Evolutionary conservation across 352 stramenopile species (phyloP).

Genomic region (Pilasporangium apinafurcum): DNA sequence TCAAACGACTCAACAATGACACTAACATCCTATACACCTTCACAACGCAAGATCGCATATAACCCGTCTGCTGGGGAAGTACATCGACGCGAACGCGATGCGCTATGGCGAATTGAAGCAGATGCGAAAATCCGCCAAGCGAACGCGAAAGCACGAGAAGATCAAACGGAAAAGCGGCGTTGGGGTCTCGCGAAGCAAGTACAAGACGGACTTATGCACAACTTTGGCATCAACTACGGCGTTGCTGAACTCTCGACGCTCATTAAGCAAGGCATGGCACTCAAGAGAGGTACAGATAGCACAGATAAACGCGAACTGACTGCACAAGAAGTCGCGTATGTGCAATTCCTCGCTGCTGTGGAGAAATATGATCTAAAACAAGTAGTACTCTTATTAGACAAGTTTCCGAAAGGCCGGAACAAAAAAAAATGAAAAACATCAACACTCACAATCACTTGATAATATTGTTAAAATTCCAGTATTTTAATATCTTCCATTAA

Average conservation of each 20-base stretch:
- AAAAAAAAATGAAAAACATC: conserved; percentile 7
- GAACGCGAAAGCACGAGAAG: conserved; percentile 42
- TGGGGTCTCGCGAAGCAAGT: conserved; percentile 72
- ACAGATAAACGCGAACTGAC: conserved; percentile 38
- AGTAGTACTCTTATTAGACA: conserved; percentile 50
- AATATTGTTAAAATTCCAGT: neutral
- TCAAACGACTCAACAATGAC: neutral
- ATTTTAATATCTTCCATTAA: conserved; percentile 35
- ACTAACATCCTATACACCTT: neutral
- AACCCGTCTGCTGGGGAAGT: conserved; percentile 62
- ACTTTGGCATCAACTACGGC: conserved; percentile 66
- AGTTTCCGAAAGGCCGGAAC: conserved; percentile 56
- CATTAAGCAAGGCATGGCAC: conserved; percentile 42
- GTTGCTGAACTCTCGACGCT: conserved; percentile 56
- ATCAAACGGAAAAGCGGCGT: conserved; percentile 61
- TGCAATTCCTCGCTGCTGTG: conserved; percentile 55
- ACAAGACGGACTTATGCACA: conserved; percentile 63
- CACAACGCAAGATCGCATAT: conserved; percentile 33
- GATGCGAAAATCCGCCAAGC: conserved; percentile 28
- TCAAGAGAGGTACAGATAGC: no score
- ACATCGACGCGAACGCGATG: conserved; percentile 42
- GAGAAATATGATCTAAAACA: conserved; percentile 81
- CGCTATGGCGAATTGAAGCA: conserved; percentile 37
- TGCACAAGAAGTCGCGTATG: conserved; percentile 38
- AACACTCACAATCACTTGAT: conserved; percentile 16